A percentile compares a stretch with the other conserved stretches of the same genome.
These are phyloP conservation scores for Verticillium albo-atrum DNA, from an alignment of 2,329 filamentous ascomycete species.

Conservation along the genomic window DNA sequence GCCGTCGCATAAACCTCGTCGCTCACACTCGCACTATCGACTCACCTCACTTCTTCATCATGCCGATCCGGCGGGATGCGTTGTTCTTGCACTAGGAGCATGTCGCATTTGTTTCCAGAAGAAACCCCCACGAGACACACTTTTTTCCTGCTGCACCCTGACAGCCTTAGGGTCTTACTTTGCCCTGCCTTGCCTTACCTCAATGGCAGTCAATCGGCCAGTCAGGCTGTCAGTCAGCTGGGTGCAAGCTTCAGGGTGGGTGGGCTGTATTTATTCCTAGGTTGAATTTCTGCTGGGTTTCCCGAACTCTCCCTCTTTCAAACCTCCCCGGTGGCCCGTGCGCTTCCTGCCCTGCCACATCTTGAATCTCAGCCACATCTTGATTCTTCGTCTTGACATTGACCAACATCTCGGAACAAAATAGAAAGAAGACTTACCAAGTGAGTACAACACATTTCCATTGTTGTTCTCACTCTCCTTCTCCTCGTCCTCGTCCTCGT, in stretches of 20 bases:
- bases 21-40: too few relatives aligned
- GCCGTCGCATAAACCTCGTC: background rate
- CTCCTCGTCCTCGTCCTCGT: too few relatives aligned
- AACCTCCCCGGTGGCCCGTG: background rate
- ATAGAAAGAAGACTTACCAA: too few relatives aligned
- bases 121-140: too few relatives aligned
- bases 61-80: background rate
- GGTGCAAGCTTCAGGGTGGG: background rate
- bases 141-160: too few relatives aligned
- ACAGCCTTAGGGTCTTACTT: too few relatives aligned
- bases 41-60: background rate
- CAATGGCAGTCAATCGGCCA: background rate
- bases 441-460: too few relatives aligned
- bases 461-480: too few relatives aligned
- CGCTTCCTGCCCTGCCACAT: background rate
- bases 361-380: background rate
- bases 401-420: too few relatives aligned
- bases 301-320: background rate
- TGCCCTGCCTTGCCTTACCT: background rate
- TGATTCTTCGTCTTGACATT: background rate
- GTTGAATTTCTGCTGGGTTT: background rate
- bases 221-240: background rate
- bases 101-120: too few relatives aligned
- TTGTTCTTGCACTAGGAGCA: too few relatives aligned
- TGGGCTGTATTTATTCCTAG: background rate